Evolutionary conservation across 2,329 filamentous ascomycete genomes (phyloP), one percentile per base, ranked within the genome.

Genomic region (Neonectria coccinea): DNA sequence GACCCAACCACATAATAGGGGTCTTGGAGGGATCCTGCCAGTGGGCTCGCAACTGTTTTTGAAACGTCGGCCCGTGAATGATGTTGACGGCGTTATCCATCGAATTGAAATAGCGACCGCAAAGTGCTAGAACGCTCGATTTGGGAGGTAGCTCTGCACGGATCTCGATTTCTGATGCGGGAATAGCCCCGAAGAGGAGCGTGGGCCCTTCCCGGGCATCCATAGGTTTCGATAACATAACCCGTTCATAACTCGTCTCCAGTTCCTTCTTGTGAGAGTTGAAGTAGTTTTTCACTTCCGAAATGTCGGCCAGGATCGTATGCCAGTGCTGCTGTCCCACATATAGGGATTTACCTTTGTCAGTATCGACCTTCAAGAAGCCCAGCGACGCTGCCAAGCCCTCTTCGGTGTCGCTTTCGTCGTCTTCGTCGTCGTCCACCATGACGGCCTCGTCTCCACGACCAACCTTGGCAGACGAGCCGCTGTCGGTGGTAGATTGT

Each of bases 241-340:
- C 89, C 72, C 89, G 91, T 72, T 92, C 89, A 71, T 93, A 89
- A 71, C 94, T 94, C 63, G 89, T 90, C 75, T 97, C 93, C 64
- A 95, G 85, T 69, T 97, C 94, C 75, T 96, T 94, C 78, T 96
- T 97, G 79, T 97, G 93, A 39, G 86, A 88, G 18, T 82, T 81
- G 74, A 97, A 98, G 80, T 96, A 97, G 71, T 91, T 94, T 76
- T 95, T 97, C 27, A 99, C 95, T 81, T 99, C 96, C 10, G 92
- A 85, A 68, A 99, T 96, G 78, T 94, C 92, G 70, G 88, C 85
- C 59, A 97, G 81, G 57, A 97, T 88, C 42, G 90, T 88, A 72
- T 92, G 90, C 93, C 93, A 97, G 78, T 96, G 92, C 59, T 92
- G 90, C 69, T 93, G 91, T 60, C 92, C 93, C 66, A 95, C 83